phyloP scores from a whole-genome alignment of 2,329 filamentous ascomycete species.

The Septoria petroselini region DNA sequence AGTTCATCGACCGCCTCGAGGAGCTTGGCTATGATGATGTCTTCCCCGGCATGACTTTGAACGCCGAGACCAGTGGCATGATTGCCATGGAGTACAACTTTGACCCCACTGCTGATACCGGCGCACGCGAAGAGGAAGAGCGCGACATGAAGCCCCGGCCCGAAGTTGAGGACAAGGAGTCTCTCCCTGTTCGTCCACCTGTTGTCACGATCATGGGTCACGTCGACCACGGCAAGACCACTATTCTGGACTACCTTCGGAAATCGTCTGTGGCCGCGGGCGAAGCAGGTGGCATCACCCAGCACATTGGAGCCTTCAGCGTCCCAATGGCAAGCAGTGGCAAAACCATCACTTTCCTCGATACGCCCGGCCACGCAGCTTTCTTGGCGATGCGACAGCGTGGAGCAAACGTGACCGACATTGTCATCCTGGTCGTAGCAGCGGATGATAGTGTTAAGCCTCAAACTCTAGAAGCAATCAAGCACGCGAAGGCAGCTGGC shows the following conservation, averaged over 20 bases:
- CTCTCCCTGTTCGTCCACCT: slow-evolving; percentile 73
- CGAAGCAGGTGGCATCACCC: slow-evolving; percentile 95
- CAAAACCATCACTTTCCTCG: slow-evolving; percentile 91
- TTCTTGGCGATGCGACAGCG: slow-evolving; percentile 95
- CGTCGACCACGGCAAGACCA: slow-evolving; percentile 98
- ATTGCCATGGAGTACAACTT: slow-evolving; percentile 92
- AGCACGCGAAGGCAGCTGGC: slow-evolving; percentile 80
- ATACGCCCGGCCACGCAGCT: slow-evolving; percentile 93
- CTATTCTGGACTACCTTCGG: slow-evolving; percentile 85
- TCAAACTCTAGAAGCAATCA: slow-evolving; percentile 92
- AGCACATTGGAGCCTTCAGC: slow-evolving; percentile 96
- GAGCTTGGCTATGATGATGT: slow-evolving; percentile 88
- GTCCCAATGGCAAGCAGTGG: slow-evolving; percentile 72
- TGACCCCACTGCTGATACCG: slow-evolving; percentile 61
- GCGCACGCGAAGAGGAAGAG: slow-evolving; percentile 57
- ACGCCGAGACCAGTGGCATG: slow-evolving; percentile 83
- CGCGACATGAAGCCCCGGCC: slow-evolving; percentile 72
- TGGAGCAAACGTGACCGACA: slow-evolving; percentile 93
- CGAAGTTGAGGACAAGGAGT: slow-evolving; percentile 63
- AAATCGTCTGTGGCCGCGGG: slow-evolving; percentile 87
- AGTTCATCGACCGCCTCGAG: slow-evolving; percentile 72
- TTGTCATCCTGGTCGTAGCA: slow-evolving; percentile 91
- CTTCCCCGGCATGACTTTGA: slow-evolving; percentile 77
- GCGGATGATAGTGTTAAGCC: slow-evolving; percentile 97
- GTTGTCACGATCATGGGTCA: slow-evolving; percentile 99